Percentiles rank a stretch among this genome's conserved stretches.
Evolutionary conservation across 2,329 filamentous ascomycete genomes (phyloP).

Genomic region (Juglanconis oblonga): DNA sequence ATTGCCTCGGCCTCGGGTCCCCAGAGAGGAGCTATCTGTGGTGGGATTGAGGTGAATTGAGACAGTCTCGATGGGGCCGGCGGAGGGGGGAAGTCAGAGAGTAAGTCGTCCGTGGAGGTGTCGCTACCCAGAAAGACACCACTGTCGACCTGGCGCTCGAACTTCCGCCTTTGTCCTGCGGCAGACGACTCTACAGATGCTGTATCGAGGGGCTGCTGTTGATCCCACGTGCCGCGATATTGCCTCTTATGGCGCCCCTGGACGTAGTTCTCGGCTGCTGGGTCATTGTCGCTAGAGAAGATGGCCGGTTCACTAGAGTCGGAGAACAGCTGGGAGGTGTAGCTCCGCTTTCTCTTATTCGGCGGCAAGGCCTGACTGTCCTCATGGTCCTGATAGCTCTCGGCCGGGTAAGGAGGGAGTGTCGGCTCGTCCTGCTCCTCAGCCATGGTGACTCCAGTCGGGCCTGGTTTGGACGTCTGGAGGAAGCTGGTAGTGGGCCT

Average conservation of each 20-base stretch:
- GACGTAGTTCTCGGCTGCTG: slow-evolving; percentile 62
- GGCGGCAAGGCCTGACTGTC: slow-evolving; percentile 37
- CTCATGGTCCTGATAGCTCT: slow-evolving; percentile 28
- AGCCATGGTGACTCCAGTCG: slow-evolving; percentile 27
- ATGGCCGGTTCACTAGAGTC: slow-evolving; percentile 69
- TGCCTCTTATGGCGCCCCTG: slow-evolving; percentile 57
- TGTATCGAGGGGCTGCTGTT: slow-evolving; percentile 45
- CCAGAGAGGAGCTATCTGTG: not conserved
- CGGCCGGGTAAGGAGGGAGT: slow-evolving; percentile 36
- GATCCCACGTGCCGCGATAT: slow-evolving; percentile 67
- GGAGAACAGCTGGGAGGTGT: slow-evolving; percentile 37
- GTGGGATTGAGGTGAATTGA: not conserved
- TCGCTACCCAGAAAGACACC: slow-evolving; percentile 66
- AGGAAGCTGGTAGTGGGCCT: not conserved
- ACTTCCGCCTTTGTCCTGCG: slow-evolving; percentile 41
- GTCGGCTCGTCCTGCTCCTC: slow-evolving; percentile 41
- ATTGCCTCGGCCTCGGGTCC: slow-evolving; percentile 38
- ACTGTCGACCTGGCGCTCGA: slow-evolving; percentile 63
- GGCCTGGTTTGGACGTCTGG: not conserved
- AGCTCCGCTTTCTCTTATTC: slow-evolving; percentile 38
- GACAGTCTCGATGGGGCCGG: not conserved
- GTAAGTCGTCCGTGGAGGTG: slow-evolving; percentile 42
- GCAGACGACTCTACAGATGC: slow-evolving; percentile 13
- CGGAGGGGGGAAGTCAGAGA: slow-evolving; percentile 31
- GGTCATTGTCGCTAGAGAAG: slow-evolving; percentile 72